These are phyloP conservation scores for Typha latifolia DNA, from an alignment of 176 grass and related monocot genomes.

Conservation along the genomic window DNA sequence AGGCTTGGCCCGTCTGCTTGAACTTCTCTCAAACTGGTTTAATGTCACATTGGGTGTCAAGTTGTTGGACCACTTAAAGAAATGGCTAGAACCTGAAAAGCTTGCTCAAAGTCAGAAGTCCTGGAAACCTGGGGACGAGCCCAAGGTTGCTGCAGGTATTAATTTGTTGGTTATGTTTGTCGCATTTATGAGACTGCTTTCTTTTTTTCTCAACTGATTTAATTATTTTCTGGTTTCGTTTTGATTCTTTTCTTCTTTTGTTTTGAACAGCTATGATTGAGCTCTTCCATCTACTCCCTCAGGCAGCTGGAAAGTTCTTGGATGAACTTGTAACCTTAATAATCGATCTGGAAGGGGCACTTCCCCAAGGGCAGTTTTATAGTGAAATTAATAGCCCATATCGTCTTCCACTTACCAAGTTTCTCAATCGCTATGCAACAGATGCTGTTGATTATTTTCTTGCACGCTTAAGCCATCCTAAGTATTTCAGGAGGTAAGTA, in stretches of 20 bases:
- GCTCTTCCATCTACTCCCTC: conserved; percentile 94
- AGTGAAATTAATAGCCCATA: conserved; percentile 99
- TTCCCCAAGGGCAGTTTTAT: conserved; percentile 87
- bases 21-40: conserved; percentile 95
- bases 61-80: conserved; percentile 92
- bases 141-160: conserved; percentile 88
- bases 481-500: conserved; percentile 88
- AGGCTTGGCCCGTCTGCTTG: conserved; percentile 90
- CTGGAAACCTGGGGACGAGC: conserved; percentile 94
- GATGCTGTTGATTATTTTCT: conserved; percentile 99
- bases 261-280: conserved; percentile 84
- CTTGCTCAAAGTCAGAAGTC: conserved; percentile 85
- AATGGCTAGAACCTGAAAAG: conserved; percentile 98
- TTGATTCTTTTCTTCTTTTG: conserved; percentile 8
- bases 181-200: no score
- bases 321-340: conserved; percentile 94
- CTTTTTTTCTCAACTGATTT: not conserved
- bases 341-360: conserved; percentile 87
- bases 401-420: conserved; percentile 84
- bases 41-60: conserved; percentile 97
- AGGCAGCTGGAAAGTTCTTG: conserved; percentile 83
- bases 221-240: not conserved
- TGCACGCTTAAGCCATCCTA: conserved; percentile 61
- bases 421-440: conserved; percentile 77
- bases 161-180: not conserved